Evolutionary conservation across 1,284 basidiomycete species (phyloP).

Genomic region (Amylostereum areolatum): DNA sequence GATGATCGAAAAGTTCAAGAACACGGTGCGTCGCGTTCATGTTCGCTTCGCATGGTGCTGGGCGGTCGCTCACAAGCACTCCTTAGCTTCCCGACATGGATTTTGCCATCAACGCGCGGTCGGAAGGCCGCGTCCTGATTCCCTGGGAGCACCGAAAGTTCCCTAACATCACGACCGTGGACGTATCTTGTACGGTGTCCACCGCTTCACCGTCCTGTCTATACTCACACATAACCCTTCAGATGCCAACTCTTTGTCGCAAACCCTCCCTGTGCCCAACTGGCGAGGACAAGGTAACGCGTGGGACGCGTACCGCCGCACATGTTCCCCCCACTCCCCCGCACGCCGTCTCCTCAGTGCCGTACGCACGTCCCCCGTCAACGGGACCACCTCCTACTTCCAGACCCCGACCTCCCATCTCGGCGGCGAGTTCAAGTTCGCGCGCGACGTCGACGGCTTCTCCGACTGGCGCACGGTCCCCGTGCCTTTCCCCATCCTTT

Average conservation of each 20-base stretch:
- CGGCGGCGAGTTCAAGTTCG: conserved; percentile 59
- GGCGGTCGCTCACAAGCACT: conserved; percentile 5
- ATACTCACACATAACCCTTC: background rate
- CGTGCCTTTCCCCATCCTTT: conserved; percentile 84
- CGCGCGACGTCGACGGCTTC: conserved; percentile 63
- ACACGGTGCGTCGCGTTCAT: conserved; percentile 39
- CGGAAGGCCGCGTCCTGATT: conserved; percentile 86
- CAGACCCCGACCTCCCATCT: conserved; percentile 19
- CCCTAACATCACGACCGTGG: conserved; percentile 54
- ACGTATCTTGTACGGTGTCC: too few species aligned
- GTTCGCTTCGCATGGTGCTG: conserved; percentile 2
- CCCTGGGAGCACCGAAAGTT: conserved; percentile 77
- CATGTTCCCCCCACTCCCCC: conserved; percentile 73
- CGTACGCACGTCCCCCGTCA: conserved; percentile 40
- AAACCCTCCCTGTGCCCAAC: conserved; percentile 70
- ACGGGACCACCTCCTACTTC: conserved; percentile 22
- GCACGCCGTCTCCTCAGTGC: conserved; percentile 82
- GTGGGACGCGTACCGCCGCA: conserved; percentile 90
- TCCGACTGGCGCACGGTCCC: conserved; percentile 89
- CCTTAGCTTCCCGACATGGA: conserved; percentile 83
- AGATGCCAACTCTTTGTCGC: conserved; percentile 40
- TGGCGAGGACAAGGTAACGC: conserved; percentile 82
- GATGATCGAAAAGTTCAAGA: conserved; percentile 70
- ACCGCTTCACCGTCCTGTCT: too few species aligned
- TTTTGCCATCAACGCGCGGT: conserved; percentile 86